A percentile compares a stretch with the other conserved stretches of the same genome.
Conservation (phyloP, 306 rosid species). For the Malus orientalis region DNA sequence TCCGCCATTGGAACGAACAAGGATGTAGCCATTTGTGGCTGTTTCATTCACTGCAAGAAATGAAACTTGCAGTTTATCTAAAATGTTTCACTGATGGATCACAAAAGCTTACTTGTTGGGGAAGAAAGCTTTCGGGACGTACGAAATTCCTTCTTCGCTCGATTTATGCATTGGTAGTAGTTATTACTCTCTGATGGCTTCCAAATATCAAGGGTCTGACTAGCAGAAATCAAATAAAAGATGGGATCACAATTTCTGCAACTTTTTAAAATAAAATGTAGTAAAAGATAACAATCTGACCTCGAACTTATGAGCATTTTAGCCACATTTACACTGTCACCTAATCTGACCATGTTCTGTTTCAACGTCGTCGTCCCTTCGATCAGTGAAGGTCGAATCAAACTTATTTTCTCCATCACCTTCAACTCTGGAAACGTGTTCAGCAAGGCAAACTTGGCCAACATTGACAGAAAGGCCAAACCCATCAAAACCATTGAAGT, state of each 20-base stretch:
- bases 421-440: slow-evolving; percentile 22
- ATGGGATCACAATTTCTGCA: slow-evolving; percentile 21
- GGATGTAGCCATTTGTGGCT: slow-evolving; percentile 52
- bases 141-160: slow-evolving; percentile 21
- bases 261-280: neutral
- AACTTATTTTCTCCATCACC: neutral
- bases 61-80: neutral
- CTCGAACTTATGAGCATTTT: neutral
- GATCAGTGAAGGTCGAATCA: neutral
- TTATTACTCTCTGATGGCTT: slow-evolving; percentile 32
- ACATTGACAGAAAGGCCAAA: slow-evolving; percentile 27
- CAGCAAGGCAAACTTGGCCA: slow-evolving; percentile 34
- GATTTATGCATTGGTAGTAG: slow-evolving; percentile 34
- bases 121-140: slow-evolving; percentile 1
- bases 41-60: slow-evolving; percentile 17
- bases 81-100: neutral
- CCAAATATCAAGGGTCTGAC: slow-evolving; percentile 53
- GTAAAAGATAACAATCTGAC: neutral
- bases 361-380: neutral
- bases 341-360: neutral
- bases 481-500: slow-evolving; percentile 23
- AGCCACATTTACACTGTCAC: neutral
- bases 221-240: slow-evolving; percentile 31
- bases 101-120: neutral
- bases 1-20: slow-evolving; percentile 59